A percentile compares a stretch with the other conserved stretches of the same genome.
Evolutionary conservation across 371 early-diverging fungal species (phyloP).

Genomic region (Umbelopsis sp.): DNA sequence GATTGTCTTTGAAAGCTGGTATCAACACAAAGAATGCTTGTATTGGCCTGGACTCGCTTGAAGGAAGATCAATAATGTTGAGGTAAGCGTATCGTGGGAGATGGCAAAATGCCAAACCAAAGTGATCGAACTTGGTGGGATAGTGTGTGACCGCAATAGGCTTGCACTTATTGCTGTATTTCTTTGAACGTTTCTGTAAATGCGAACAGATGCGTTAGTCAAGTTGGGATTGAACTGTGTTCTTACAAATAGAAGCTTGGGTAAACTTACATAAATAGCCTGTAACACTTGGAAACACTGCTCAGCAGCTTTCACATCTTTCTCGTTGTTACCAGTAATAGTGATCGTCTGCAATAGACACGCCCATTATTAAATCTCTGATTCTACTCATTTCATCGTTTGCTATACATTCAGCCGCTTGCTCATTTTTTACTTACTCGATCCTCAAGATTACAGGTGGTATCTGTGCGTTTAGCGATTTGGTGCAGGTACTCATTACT

Average conservation of each 20-base stretch:
- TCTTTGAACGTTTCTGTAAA: neutral
- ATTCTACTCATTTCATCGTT: neutral
- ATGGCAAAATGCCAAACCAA: conserved; percentile 4
- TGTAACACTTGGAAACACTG: conserved; percentile 39
- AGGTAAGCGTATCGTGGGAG: conserved; percentile 2
- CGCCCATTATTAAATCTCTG: neutral
- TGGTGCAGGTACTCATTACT: conserved; percentile 27
- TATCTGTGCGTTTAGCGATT: conserved; percentile 27
- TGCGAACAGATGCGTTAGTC: neutral
- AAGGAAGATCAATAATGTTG: conserved; percentile 5
- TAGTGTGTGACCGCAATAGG: conserved; percentile 1
- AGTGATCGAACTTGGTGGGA: conserved; percentile 3
- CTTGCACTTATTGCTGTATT: neutral
- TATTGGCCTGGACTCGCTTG: neutral
- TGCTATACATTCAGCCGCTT: too few relatives aligned
- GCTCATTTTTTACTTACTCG: conserved; percentile 21
- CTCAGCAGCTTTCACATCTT: conserved; percentile 33
- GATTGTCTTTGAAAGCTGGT: conserved; percentile 7
- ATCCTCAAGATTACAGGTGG: conserved; percentile 27
- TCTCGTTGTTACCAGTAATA: conserved; percentile 25
- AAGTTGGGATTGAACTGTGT: neutral
- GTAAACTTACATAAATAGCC: conserved; percentile 34
- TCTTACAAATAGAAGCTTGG: neutral
- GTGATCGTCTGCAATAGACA: conserved; percentile 26
- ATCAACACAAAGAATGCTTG: conserved; percentile 18